Evolutionary conservation across 805 yeast species (phyloP).

Genomic region (Metschnikowia proteae): DNA sequence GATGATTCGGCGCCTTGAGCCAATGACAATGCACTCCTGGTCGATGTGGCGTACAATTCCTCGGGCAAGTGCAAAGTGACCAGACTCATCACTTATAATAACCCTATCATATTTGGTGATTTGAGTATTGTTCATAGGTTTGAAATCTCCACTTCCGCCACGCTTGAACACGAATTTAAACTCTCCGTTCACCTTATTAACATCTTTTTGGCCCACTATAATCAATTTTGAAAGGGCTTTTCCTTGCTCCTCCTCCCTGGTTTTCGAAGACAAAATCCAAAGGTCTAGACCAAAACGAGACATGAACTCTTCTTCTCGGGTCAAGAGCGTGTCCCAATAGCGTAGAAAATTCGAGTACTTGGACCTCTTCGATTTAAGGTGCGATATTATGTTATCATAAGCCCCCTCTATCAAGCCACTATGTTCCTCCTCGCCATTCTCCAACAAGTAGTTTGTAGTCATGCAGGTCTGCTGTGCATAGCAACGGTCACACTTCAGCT

Average conservation of each 20-base stretch:
- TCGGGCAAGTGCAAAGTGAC: constrained; percentile 68
- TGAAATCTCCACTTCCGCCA: constrained; percentile 22
- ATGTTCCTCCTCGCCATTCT: constrained; percentile 51
- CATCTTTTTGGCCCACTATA: constrained; percentile 30
- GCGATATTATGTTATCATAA: constrained; percentile 49
- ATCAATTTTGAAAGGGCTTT: constrained; percentile 51
- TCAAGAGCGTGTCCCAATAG: constrained; percentile 71
- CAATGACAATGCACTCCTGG: constrained; percentile 42
- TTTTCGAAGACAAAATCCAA: constrained; percentile 59
- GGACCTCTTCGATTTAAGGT: constrained; percentile 36
- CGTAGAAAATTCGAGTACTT: constrained; percentile 53
- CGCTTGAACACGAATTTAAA: constrained; percentile 47
- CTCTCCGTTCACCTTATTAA: constrained; percentile 16
- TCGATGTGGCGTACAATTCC: constrained; percentile 53
- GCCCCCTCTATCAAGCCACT: constrained; percentile 50
- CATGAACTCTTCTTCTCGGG: constrained; percentile 66
- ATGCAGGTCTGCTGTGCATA: constrained; percentile 55
- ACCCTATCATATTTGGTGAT: constrained; percentile 58
- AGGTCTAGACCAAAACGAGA: constrained; percentile 54
- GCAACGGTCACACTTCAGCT: constrained; percentile 61
- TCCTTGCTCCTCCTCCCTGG: constrained; percentile 61
- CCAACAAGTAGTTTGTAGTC: constrained; percentile 57
- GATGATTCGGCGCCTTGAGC: constrained; percentile 52
- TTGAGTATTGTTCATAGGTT: constrained; percentile 40
- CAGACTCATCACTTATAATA: constrained; percentile 73